Conservation (phyloP, 345 rosid genomes). For the Rhodamnia rubescens region DNA sequence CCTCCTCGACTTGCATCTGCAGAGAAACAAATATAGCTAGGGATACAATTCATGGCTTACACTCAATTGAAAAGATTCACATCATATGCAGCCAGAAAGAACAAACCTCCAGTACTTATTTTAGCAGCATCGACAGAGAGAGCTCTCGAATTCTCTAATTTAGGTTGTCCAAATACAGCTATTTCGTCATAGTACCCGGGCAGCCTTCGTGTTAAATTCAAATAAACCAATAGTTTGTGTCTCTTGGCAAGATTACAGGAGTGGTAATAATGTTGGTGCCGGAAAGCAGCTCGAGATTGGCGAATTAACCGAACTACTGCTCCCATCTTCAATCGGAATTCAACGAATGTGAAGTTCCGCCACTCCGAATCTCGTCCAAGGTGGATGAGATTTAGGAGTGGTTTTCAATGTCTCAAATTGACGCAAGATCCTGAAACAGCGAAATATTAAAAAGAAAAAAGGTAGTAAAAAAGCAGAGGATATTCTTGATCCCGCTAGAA, state of each 20-base stretch:
- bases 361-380: neutral
- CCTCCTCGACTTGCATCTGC: slow-evolving; percentile 55
- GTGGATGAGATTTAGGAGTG: neutral
- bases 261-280: slow-evolving; percentile 10
- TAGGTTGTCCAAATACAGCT: neutral
- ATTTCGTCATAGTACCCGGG: neutral
- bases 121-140: slow-evolving; percentile 30
- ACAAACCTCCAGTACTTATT: slow-evolving; percentile 27
- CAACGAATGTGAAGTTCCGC: neutral
- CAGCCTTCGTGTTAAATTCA: neutral
- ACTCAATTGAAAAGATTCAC: neutral
- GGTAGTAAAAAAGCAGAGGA: neutral
- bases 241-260: slow-evolving; percentile 16
- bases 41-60: neutral
- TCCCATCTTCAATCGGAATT: slow-evolving; percentile 35
- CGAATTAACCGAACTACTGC: slow-evolving; percentile 28
- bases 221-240: slow-evolving; percentile 8
- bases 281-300: slow-evolving; percentile 26
- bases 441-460: neutral
- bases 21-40: neutral
- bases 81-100: neutral
- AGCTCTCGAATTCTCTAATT: slow-evolving; percentile 16
- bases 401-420: neutral
- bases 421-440: neutral
- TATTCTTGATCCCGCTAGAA: neutral